Conservation (phyloP, 169 alveolate species). For the Pseudocohnilembus persalinus region DNA sequence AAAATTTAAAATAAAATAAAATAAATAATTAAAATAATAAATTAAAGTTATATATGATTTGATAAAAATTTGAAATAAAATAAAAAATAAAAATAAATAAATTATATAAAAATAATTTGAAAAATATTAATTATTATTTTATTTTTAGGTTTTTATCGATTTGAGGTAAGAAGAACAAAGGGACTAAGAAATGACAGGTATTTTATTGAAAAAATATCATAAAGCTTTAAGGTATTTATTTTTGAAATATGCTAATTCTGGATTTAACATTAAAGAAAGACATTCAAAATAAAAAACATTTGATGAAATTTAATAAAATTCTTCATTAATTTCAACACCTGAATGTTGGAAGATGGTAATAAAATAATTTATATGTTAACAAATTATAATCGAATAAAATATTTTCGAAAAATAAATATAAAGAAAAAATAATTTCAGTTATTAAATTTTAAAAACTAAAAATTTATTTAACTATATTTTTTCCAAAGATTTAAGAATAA, state of each 20-base stretch:
- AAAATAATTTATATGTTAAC: background rate
- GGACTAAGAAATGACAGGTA: constrained; percentile 17
- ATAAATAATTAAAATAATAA: no score
- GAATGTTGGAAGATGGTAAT: constrained; percentile 29
- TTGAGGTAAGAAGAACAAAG: constrained; percentile 36
- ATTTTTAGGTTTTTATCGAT: constrained; percentile 22
- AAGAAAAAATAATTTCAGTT: no score
- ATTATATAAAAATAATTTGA: no score
- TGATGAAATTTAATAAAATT: constrained; percentile 35
- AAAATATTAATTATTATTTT: no score
- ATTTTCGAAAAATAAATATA: no score
- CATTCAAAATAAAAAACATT: constrained; percentile 25
- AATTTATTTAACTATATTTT: no score
- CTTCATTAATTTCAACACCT: constrained; percentile 22
- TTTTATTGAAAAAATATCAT: constrained; percentile 31
- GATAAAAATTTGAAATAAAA: no score
- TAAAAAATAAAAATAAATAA: no score
- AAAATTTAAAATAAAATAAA: no score
- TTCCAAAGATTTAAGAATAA: background rate
- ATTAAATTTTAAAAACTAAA: no score
- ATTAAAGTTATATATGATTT: no score
- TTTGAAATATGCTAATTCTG: constrained; percentile 44
- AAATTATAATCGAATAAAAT: background rate
- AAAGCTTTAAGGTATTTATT: constrained; percentile 35
- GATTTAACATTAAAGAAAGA: constrained; percentile 12